phyloP scores from a whole-genome alignment of 441 rosid genomes.

The Corymbia citriodora region DNA sequence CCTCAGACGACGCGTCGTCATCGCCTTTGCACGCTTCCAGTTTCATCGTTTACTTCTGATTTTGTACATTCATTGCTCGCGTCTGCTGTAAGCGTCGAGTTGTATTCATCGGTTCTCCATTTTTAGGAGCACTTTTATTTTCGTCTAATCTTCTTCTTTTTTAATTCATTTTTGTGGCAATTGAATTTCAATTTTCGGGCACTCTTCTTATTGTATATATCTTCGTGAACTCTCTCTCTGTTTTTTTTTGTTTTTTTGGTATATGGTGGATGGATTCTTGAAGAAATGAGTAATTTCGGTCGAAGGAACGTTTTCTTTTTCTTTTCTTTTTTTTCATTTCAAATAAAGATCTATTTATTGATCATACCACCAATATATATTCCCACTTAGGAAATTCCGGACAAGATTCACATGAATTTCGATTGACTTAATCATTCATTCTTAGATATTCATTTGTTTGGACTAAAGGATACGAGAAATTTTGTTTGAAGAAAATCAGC shows the following conservation, averaged over 20 bases:
- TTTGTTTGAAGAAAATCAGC: background rate
- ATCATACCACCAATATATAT: background rate
- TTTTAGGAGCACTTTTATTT: background rate
- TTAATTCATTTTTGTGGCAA: background rate
- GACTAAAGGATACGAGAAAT: fast-evolving
- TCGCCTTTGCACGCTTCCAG: background rate
- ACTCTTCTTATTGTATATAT: background rate
- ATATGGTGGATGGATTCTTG: background rate
- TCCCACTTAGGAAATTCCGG: background rate
- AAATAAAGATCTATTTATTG: background rate
- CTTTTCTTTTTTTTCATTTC: background rate
- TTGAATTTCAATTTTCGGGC: background rate
- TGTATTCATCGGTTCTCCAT: background rate
- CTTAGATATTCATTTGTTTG: background rate
- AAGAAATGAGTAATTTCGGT: background rate
- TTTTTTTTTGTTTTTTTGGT: background rate
- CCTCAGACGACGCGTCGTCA: background rate
- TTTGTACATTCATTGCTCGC: background rate
- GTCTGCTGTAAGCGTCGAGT: background rate
- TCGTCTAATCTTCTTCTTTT: background rate
- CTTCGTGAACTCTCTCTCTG: background rate
- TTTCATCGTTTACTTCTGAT: background rate
- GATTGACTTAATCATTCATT: background rate
- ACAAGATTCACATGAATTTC: background rate
- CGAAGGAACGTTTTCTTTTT: background rate